A percentile compares a stretch with the other conserved stretches of the same genome.
Evolutionary conservation across 2,329 filamentous ascomycete species (phyloP).

Genomic region (Kalmusia sp.): DNA sequence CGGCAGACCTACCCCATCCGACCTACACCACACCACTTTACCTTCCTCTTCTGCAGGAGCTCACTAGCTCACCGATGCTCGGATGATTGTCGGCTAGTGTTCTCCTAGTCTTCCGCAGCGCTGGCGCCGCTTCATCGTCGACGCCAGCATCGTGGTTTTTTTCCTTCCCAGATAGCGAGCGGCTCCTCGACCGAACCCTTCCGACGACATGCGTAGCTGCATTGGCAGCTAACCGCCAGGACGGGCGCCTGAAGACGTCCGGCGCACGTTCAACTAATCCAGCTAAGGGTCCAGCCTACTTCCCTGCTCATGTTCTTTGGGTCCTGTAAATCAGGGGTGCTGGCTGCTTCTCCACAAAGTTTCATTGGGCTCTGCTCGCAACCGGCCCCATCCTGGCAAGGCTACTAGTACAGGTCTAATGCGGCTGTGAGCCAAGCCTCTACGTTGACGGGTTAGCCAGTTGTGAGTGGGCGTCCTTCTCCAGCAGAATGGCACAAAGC

Average conservation of each 20-base stretch:
- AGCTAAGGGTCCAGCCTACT: constrained; percentile 30
- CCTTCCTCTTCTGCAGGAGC: not conserved
- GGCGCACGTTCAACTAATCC: constrained; percentile 35
- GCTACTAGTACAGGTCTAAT: constrained; percentile 40
- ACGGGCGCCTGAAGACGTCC: constrained; percentile 31
- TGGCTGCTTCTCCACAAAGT: constrained; percentile 28
- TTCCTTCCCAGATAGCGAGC: constrained; percentile 32
- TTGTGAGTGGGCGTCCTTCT: constrained; percentile 37
- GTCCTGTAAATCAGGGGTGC: constrained; percentile 30
- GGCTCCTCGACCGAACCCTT: constrained; percentile 23
- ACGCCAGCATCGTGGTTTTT: constrained; percentile 26
- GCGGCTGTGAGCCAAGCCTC: constrained; percentile 44
- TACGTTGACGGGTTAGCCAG: constrained; percentile 41
- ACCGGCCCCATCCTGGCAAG: constrained; percentile 28
- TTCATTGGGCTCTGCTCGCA: constrained; percentile 28
- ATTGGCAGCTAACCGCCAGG: constrained; percentile 33
- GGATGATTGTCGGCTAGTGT: constrained; percentile 34
- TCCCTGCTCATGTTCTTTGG: constrained; percentile 35
- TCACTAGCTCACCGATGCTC: constrained; percentile 11
- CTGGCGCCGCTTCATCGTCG: constrained; percentile 30
- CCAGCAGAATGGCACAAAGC: constrained; percentile 45
- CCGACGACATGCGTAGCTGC: constrained; percentile 21
- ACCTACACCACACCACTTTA: constrained; percentile 2
- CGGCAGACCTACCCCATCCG: constrained; percentile 17
- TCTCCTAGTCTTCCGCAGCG: constrained; percentile 27